These are phyloP conservation scores for Boletus bicolor DNA, from an alignment of 768 basidiomycete species.

Conservation along the genomic window DNA sequence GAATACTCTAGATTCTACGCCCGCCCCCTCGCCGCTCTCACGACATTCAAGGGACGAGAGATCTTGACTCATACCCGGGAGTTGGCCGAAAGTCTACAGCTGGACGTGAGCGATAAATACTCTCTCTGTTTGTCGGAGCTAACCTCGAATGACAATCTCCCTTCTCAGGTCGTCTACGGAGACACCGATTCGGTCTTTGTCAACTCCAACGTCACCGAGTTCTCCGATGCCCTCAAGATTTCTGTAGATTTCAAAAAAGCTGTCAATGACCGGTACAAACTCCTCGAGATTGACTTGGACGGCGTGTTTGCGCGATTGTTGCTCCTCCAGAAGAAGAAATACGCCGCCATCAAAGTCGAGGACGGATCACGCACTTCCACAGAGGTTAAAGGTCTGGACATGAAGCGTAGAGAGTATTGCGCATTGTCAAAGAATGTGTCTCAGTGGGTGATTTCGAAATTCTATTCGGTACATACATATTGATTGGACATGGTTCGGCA, in stretches of 20 bases:
- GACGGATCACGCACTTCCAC: conserved; percentile 72
- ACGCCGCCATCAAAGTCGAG: conserved; percentile 94
- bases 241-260: conserved; percentile 91
- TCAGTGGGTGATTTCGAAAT: conserved; percentile 53
- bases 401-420: conserved; percentile 98
- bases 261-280: conserved; percentile 92
- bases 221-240: conserved; percentile 86
- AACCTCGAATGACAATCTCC: neutral
- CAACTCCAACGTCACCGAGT: conserved; percentile 89
- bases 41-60: conserved; percentile 96
- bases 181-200: conserved; percentile 99
- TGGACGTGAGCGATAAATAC: conserved; percentile 67
- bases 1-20: conserved; percentile 97
- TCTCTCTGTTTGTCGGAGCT: neutral
- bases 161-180: conserved; percentile 87
- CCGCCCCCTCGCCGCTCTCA: conserved; percentile 92
- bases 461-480: neutral
- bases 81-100: conserved; percentile 81
- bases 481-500: conserved; percentile 30
- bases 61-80: conserved; percentile 93
- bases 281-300: conserved; percentile 96
- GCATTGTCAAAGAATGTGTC: conserved; percentile 89
- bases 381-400: conserved; percentile 96
- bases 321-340: conserved; percentile 98
- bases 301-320: conserved; percentile 89